These are phyloP conservation scores for Rosa persica DNA, from an alignment of 306 rosid genomes.

Conservation along the genomic window DNA sequence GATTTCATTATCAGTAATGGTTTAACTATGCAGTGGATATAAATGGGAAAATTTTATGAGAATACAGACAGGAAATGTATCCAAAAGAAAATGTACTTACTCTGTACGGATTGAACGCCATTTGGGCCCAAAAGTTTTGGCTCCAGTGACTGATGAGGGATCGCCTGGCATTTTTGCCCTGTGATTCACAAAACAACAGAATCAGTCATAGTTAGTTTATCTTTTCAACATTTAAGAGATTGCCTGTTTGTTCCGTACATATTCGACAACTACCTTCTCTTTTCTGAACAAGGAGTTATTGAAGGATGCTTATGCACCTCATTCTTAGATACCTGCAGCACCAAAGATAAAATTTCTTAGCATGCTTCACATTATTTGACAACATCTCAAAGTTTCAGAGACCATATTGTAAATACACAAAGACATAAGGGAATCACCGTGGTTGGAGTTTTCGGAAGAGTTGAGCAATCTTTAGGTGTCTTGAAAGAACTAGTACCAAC, in stretches of 20 bases:
- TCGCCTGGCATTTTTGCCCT: slow-evolving; percentile 55
- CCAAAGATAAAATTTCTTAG: slow-evolving; percentile 22
- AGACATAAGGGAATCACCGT: slow-evolving; percentile 45
- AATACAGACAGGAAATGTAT: not conserved
- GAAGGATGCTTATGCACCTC: slow-evolving; percentile 46
- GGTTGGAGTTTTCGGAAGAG: slow-evolving; percentile 74
- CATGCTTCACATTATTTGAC: not conserved
- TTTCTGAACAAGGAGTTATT: slow-evolving; percentile 79
- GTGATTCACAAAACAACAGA: slow-evolving; percentile 7
- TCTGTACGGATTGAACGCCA: slow-evolving; percentile 69
- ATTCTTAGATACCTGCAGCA: slow-evolving; percentile 51
- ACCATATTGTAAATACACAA: not conserved
- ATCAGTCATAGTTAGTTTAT: slow-evolving; percentile 4
- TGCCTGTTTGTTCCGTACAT: not conserved
- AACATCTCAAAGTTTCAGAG: slow-evolving; percentile 3
- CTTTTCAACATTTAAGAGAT: not conserved
- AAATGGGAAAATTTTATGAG: not conserved
- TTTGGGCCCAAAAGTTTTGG: slow-evolving; percentile 41
- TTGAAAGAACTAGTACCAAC: slow-evolving; percentile 53
- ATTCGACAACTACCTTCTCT: slow-evolving; percentile 48
- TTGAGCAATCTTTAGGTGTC: slow-evolving; percentile 58
- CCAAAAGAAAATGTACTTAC: slow-evolving; percentile 38
- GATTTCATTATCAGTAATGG: not conserved
- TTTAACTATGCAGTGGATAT: not conserved
- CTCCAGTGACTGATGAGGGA: slow-evolving; percentile 39